Percentiles rank a stretch among this genome's conserved stretches.
These are phyloP conservation scores for Phyllosticta citriasiana DNA, from an alignment of 2,329 filamentous ascomycete genomes.

Conservation along the genomic window DNA sequence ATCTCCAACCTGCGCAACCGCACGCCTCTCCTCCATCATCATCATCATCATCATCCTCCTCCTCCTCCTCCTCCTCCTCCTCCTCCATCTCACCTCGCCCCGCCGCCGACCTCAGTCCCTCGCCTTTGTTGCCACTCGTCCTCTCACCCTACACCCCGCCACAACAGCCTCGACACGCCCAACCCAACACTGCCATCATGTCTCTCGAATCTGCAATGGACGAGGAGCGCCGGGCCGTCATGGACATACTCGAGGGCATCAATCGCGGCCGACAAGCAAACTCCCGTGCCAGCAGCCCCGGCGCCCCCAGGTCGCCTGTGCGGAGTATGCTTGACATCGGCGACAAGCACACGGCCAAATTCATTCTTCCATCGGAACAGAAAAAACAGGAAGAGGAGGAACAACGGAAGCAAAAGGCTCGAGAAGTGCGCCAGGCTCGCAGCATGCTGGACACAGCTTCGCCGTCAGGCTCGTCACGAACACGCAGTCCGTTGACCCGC, in stretches of 20 bases:
- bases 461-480: conserved; percentile 25
- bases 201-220: conserved; percentile 69
- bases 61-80: too few species aligned
- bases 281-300: conserved; percentile 47
- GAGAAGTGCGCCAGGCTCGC: conserved; percentile 10
- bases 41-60: too few species aligned
- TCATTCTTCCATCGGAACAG: conserved; percentile 9
- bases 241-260: conserved; percentile 54
- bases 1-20: conserved; percentile 7
- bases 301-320: conserved; percentile 46
- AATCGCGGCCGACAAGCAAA: conserved; percentile 7
- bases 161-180: not conserved
- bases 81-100: not conserved
- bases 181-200: conserved; percentile 38
- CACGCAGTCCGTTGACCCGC: conserved; percentile 22
- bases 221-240: conserved; percentile 64
- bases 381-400: conserved; percentile 2
- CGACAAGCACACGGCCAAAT: conserved; percentile 11
- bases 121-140: not conserved
- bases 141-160: not conserved
- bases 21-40: conserved; percentile 2
- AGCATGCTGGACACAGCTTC: conserved; percentile 29
- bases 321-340: conserved; percentile 48
- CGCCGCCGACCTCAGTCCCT: not conserved
- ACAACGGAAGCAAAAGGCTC: conserved; percentile 1